phyloP scores from a whole-genome alignment of 345 rosid genomes.

The Excoecaria agallocha region DNA sequence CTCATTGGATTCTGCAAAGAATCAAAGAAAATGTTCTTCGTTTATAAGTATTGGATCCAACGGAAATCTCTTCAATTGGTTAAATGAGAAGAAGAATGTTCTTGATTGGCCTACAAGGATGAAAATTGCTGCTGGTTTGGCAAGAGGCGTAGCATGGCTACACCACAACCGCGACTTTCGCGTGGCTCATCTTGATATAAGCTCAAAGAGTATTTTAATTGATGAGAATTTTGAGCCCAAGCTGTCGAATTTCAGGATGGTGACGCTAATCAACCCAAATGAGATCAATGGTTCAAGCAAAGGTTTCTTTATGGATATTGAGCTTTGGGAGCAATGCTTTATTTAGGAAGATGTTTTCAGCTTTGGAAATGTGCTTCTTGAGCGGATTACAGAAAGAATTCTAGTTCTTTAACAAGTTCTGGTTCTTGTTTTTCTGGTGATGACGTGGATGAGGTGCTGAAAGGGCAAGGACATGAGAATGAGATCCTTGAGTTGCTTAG shows the following conservation, averaged over 20 bases:
- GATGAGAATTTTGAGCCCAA: background rate
- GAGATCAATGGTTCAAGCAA: background rate
- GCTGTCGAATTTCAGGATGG: constrained; percentile 15
- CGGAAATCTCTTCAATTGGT: constrained; percentile 23
- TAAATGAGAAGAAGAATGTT: constrained; percentile 2
- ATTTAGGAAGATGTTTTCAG: constrained; percentile 20
- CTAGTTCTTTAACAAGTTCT: no score
- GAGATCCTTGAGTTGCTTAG: background rate
- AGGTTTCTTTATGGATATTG: background rate
- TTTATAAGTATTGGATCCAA: constrained; percentile 25
- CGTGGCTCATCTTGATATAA: constrained; percentile 18
- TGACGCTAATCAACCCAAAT: background rate
- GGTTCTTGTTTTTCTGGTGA: background rate
- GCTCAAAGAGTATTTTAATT: constrained; percentile 22
- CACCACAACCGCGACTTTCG: constrained; percentile 16
- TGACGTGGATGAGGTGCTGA: background rate
- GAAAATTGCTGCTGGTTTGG: constrained; percentile 24
- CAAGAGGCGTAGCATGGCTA: constrained; percentile 29
- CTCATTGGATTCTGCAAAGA: no score
- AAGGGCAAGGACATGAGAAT: background rate
- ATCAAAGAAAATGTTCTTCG: constrained; percentile 13
- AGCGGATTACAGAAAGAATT: constrained; percentile 10
- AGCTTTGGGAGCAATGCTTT: constrained; percentile 16
- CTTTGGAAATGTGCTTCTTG: constrained; percentile 24
- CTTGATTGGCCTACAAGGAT: constrained; percentile 26